phyloP scores from a whole-genome alignment of 2,329 filamentous ascomycete genomes.

The Setomelanomma holmii region DNA sequence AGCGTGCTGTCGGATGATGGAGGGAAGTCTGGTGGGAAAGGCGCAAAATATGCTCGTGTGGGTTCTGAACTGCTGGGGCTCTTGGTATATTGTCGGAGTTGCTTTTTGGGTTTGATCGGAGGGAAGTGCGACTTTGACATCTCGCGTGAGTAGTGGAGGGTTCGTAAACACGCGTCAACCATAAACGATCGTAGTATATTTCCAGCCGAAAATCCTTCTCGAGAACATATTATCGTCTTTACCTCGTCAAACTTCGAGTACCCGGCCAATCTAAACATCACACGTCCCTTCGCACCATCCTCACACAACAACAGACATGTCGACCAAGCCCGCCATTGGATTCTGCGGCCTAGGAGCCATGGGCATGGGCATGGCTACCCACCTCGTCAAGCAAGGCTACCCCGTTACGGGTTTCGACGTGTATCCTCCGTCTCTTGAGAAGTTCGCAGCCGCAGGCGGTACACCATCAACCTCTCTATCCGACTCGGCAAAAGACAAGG shows the following conservation, averaged over 20 bases:
- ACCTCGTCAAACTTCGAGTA: too few species aligned
- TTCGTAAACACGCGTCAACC: too few species aligned
- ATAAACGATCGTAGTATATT: too few species aligned
- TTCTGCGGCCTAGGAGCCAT: slow-evolving; percentile 82
- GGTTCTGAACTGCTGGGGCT: neutral
- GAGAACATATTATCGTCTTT: too few species aligned
- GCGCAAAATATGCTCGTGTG: neutral
- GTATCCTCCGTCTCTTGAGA: slow-evolving; percentile 70
- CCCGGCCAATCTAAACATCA: too few species aligned
- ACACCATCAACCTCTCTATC: slow-evolving; percentile 64
- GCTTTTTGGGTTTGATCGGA: neutral
- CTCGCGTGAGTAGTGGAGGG: too few species aligned
- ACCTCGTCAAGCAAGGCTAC: slow-evolving; percentile 72
- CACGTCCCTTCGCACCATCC: neutral
- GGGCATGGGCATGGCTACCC: slow-evolving; percentile 82
- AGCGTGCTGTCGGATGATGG: neutral
- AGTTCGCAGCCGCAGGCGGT: slow-evolving; percentile 69
- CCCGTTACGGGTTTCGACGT: slow-evolving; percentile 75
- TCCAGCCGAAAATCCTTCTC: too few species aligned
- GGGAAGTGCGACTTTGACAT: neutral
- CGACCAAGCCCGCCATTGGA: slow-evolving; percentile 59
- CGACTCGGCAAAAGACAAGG: slow-evolving; percentile 65
- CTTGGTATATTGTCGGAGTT: neutral
- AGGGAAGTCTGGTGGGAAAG: neutral
- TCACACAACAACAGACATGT: slow-evolving; percentile 22